These are phyloP conservation scores for Myriosclerotinia curreyana DNA, from an alignment of 2,329 filamentous ascomycete genomes.

Conservation along the genomic window DNA sequence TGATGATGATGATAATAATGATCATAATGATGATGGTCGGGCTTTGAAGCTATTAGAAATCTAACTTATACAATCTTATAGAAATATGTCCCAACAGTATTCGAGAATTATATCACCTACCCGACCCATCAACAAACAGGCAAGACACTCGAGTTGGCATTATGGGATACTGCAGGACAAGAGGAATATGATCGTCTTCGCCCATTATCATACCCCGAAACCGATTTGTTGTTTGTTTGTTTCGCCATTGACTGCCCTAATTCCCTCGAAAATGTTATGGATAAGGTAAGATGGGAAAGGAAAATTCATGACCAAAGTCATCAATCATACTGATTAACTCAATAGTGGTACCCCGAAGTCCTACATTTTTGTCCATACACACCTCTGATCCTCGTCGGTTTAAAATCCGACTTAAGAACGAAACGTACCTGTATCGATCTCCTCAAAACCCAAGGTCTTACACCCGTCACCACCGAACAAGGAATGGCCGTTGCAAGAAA, in stretches of 20 bases:
- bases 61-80: constrained; percentile 42
- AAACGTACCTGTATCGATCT: constrained; percentile 98
- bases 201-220: constrained; percentile 95
- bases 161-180: constrained; percentile 98
- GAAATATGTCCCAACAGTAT: constrained; percentile 99
- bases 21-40: neutral
- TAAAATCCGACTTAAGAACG: constrained; percentile 93
- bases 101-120: constrained; percentile 99
- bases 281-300: constrained; percentile 67
- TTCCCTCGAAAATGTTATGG: constrained; percentile 95
- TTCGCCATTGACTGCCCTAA: constrained; percentile 99
- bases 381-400: constrained; percentile 88
- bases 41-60: constrained; percentile 31
- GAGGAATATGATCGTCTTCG: constrained; percentile 97
- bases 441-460: constrained; percentile 95
- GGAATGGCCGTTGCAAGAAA: constrained; percentile 83
- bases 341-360: constrained; percentile 97
- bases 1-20: neutral
- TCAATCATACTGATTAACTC: constrained; percentile 21
- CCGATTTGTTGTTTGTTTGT: constrained; percentile 96
- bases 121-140: constrained; percentile 82
- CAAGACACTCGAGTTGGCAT: constrained; percentile 91
- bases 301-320: neutral
- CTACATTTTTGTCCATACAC: constrained; percentile 98
- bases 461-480: constrained; percentile 88